Base-by-base conservation (phyloP, 1,284 basidiomycete genomes). In the Leccinum pseudoinsigne region DNA sequence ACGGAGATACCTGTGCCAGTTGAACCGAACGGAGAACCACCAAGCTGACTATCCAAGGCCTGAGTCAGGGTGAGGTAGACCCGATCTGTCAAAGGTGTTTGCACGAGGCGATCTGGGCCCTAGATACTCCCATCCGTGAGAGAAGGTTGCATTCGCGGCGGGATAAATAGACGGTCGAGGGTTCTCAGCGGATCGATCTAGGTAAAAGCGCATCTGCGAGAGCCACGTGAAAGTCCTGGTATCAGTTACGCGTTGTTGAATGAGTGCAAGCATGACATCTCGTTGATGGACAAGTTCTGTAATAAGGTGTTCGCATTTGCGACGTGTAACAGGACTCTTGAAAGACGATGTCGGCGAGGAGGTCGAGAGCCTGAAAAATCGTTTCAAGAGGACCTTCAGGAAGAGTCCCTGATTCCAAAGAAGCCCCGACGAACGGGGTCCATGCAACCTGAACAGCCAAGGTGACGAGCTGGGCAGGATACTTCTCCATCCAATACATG, bases 81-180 rank as follows among this genome's bases (percentile, higher is more conserved):
- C 26, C 26, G 26, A 8, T 26, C 26, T 26, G 26, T 26, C 26
- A 26, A 26, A 26, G 26, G 26, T 26, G 26, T 26, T 26, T 26
- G 26, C 26, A 26, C 26, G 26, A 26, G 26, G 26, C 26, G 26
- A 26, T 26, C 26, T 26, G 26, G 26, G 6, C 62, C 97, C 97
- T 11, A 99, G 86, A 75, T 99, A 99, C 77, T 99, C 97, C 92
- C 94, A 99, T 16, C 98, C 98, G 73, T 99, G 99, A 1, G 93
- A 90, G 86, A 99, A 98, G 2, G 85, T 83, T 2, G 97, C 95
- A 76, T 98, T 93, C 16, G 97, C 97, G 69, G 94, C 93, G 64
- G 28, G 28, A 28, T 28, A 28, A 28, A 0, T 16, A 98, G 82
- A 28, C 94, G 82, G 28, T 95, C 87, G 8, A 99, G 86, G 69